phyloP scores from a whole-genome alignment of 805 yeast genomes.

The Debaryomyces maramus region DNA sequence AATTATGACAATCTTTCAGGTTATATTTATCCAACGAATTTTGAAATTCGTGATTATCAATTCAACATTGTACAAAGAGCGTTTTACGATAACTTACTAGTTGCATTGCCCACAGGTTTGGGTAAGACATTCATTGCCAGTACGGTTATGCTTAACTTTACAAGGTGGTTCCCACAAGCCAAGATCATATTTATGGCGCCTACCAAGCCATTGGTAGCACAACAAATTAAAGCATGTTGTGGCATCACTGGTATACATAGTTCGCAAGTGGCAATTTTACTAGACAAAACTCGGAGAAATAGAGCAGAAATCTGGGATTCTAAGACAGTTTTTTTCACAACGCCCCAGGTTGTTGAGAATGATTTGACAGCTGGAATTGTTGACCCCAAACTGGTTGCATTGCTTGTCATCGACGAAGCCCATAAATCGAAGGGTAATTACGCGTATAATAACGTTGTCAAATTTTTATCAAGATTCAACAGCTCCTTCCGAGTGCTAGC shows the following conservation, averaged over 20 bases:
- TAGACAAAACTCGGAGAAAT: conserved; percentile 57
- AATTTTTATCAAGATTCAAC: conserved; percentile 55
- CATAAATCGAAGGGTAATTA: conserved; percentile 91
- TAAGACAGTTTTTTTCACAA: conserved; percentile 83
- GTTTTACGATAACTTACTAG: conserved; percentile 69
- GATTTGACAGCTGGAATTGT: conserved; percentile 75
- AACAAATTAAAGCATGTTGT: conserved; percentile 90
- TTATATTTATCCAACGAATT: conserved; percentile 83
- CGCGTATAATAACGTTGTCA: conserved; percentile 83
- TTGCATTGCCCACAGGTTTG: conserved; percentile 95
- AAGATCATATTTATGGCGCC: conserved; percentile 96
- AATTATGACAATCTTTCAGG: conserved; percentile 26
- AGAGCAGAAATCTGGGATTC: conserved; percentile 76
- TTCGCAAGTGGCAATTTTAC: conserved; percentile 72
- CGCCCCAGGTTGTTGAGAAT: conserved; percentile 95
- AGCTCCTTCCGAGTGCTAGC: conserved; percentile 73
- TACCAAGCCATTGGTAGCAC: conserved; percentile 93
- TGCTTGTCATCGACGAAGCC: conserved; percentile 91
- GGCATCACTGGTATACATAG: conserved; percentile 82
- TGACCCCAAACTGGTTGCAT: conserved; percentile 71
- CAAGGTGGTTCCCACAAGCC: conserved; percentile 76
- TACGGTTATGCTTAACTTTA: conserved; percentile 86
- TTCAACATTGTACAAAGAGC: conserved; percentile 73
- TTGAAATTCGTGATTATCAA: conserved; percentile 85
- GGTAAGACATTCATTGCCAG: conserved; percentile 97